These are phyloP conservation scores for Coccomyxa sp. DNA, from an alignment of 139 green algal species.

Conservation along the genomic window DNA sequence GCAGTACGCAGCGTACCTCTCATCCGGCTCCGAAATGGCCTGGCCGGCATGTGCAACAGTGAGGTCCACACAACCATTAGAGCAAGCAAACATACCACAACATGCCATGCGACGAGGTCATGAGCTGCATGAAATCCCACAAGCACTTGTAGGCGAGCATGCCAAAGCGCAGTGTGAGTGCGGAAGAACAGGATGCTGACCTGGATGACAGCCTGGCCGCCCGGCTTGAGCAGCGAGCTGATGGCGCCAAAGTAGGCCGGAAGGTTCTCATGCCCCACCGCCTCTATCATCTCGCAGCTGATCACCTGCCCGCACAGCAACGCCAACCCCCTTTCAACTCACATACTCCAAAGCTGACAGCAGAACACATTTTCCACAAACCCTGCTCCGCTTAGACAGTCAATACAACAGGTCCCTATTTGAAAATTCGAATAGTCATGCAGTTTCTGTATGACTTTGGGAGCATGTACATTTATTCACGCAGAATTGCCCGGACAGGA, in stretches of 20 bases:
- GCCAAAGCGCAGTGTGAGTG: no score
- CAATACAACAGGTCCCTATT: no score
- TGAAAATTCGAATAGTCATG: no score
- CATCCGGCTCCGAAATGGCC: slow-evolving; percentile 69
- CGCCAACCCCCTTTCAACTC: neutral
- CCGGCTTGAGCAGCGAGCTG: slow-evolving; percentile 63
- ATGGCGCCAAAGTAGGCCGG: slow-evolving; percentile 77
- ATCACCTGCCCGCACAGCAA: slow-evolving; percentile 26
- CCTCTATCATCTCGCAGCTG: slow-evolving; percentile 97
- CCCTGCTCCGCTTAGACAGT: no score
- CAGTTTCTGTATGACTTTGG: no score
- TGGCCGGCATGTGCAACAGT: slow-evolving; percentile 3
- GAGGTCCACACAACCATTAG: neutral
- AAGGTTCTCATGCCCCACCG: slow-evolving; percentile 93
- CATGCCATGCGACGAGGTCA: neutral
- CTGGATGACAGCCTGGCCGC: slow-evolving; percentile 75
- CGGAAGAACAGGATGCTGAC: slow-evolving; percentile 10
- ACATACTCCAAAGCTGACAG: neutral
- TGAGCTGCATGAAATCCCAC: neutral
- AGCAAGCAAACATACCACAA: neutral
- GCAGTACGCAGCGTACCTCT: slow-evolving; percentile 87
- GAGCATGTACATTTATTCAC: no score
- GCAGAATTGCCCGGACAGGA: no score
- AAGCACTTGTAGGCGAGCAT: neutral
- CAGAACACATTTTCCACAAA: no score